Conservation (phyloP, 2,329 filamentous ascomycete genomes). For the Colletotrichum liriopes region DNA sequence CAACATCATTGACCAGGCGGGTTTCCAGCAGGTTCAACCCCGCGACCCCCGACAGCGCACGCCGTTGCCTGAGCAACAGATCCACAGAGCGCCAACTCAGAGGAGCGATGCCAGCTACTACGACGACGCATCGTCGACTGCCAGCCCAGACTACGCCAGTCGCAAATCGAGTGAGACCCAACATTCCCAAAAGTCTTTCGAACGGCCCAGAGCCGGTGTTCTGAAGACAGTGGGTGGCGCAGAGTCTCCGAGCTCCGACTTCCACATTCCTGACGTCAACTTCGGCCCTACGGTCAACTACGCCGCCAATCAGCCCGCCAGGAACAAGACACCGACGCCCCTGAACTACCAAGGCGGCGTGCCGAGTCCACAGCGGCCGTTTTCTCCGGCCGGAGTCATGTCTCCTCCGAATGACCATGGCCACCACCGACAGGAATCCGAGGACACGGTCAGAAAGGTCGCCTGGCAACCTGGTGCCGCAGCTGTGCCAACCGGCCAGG, state of each 20-base stretch:
- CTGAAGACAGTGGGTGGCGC: conserved; percentile 82
- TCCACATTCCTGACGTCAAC: conserved; percentile 81
- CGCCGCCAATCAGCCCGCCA: conserved; percentile 52
- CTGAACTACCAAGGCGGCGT: conserved; percentile 46
- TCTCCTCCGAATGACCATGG: conserved; percentile 47
- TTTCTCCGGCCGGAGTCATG: conserved; percentile 50
- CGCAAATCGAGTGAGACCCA: conserved; percentile 65
- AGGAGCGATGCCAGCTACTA: conserved; percentile 64
- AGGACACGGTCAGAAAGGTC: conserved; percentile 75
- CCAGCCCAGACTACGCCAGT: conserved; percentile 85
- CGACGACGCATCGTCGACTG: conserved; percentile 76
- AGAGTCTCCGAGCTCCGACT: conserved; percentile 50
- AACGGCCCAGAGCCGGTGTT: conserved; percentile 83
- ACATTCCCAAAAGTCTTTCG: conserved; percentile 62
- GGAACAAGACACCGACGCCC: conserved; percentile 51
- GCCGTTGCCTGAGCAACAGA: conserved; percentile 45
- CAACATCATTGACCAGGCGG: conserved; percentile 63
- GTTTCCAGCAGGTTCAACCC: conserved; percentile 63
- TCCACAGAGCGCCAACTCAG: conserved; percentile 50
- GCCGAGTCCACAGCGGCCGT: conserved; percentile 48
- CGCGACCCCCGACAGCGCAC: conserved; percentile 46
- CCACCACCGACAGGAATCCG: conserved; percentile 64
- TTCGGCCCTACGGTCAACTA: conserved; percentile 90
- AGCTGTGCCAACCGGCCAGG: conserved; percentile 59
- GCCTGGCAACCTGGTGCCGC: conserved; percentile 84